A percentile compares a stretch with the other conserved stretches of the same genome.
Conservation (phyloP, 768 basidiomycete species). For the Russula dissimulans region DNA sequence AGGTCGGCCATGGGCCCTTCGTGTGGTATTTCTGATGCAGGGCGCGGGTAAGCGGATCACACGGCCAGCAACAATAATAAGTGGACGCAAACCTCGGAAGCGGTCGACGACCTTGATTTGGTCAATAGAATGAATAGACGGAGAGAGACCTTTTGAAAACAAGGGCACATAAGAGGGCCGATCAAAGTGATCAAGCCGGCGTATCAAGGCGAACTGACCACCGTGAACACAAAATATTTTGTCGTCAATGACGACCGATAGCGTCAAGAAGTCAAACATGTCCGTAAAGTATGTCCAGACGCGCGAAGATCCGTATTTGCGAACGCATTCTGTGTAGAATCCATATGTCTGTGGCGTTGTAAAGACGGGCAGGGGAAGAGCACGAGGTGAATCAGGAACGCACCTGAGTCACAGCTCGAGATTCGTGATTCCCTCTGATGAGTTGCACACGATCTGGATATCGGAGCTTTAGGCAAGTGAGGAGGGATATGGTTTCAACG, state of each 20-base stretch:
- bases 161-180: not conserved
- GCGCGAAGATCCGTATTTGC: slow-evolving; percentile 91
- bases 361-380: not conserved
- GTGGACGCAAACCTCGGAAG: slow-evolving; percentile 66
- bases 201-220: slow-evolving; percentile 40
- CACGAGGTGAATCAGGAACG: slow-evolving; percentile 27
- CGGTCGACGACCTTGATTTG: slow-evolving; percentile 99
- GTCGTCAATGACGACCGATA: slow-evolving; percentile 98
- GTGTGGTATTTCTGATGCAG: slow-evolving; percentile 82
- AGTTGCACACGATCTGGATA: slow-evolving; percentile 96
- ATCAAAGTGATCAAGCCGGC: slow-evolving; percentile 2
- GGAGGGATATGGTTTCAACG: slow-evolving; percentile 94
- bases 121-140: slow-evolving; percentile 97
- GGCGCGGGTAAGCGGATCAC: not conserved
- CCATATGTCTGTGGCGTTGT: slow-evolving; percentile 72
- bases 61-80: not conserved
- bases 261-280: slow-evolving; percentile 98
- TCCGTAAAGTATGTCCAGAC: slow-evolving; percentile 99
- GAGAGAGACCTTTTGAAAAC: slow-evolving; percentile 64
- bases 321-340: slow-evolving; percentile 96
- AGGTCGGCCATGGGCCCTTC: slow-evolving; percentile 99
- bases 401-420: slow-evolving; percentile 94
- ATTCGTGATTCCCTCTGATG: slow-evolving; percentile 97
- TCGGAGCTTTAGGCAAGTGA: slow-evolving; percentile 93
- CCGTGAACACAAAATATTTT: slow-evolving; percentile 99